phyloP scores from a whole-genome alignment of 2,329 filamentous ascomycete species.

The Fusarium luffae region DNA sequence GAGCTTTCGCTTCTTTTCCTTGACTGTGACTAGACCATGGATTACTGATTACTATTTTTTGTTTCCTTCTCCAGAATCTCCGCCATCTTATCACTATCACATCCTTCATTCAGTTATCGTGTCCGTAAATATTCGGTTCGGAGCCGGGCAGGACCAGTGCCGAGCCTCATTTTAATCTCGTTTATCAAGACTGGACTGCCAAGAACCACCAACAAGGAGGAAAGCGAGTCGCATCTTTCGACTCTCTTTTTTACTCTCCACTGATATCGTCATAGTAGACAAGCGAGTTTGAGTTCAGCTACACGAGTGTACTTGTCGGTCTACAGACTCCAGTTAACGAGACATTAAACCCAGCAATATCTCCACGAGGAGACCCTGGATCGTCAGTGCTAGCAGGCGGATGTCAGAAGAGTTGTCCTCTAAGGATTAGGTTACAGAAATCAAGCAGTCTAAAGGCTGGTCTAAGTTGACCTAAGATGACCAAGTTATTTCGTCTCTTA shows the following conservation, averaged over 20 bases:
- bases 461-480: no score
- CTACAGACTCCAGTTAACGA: not conserved
- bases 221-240: conserved; percentile 16
- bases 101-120: not conserved
- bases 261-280: conserved; percentile 24
- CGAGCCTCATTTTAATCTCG: conserved; percentile 22
- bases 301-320: conserved; percentile 2
- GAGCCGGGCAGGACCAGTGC: conserved; percentile 12
- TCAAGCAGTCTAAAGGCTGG: no score
- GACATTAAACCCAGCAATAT: not conserved
- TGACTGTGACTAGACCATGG: no score
- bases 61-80: not conserved
- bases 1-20: not conserved
- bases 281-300: not conserved
- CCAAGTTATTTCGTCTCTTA: no score
- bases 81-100: not conserved
- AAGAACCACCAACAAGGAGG: conserved; percentile 12
- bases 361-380: conserved; percentile 35
- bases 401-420: no score
- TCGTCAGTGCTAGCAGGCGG: conserved; percentile 14
- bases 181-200: conserved; percentile 25
- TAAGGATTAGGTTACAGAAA: no score
- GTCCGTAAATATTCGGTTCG: conserved; percentile 34
- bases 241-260: conserved; percentile 15
- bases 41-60: not conserved